Evolutionary conservation across 208 protist species (phyloP).

Genomic region (Trypanosoma lewisi): DNA sequence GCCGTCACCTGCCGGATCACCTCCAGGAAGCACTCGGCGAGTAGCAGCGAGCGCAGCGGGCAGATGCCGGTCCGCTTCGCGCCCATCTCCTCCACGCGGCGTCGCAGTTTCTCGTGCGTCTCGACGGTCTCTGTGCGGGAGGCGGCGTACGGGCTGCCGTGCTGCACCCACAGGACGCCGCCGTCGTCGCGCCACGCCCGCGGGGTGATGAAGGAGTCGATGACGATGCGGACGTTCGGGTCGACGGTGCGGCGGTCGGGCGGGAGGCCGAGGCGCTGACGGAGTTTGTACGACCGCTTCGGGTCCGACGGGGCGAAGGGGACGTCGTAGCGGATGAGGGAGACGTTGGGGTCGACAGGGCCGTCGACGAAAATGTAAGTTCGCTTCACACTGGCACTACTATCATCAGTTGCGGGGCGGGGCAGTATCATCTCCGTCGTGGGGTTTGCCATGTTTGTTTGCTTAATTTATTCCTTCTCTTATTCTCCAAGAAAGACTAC

Average conservation of each 20-base stretch:
- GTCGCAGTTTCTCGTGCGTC: slow-evolving; percentile 52
- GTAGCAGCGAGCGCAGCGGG: slow-evolving; percentile 67
- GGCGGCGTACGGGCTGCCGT: slow-evolving; percentile 66
- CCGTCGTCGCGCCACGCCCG: slow-evolving; percentile 63
- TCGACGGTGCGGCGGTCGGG: slow-evolving; percentile 40
- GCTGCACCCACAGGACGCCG: slow-evolving; percentile 78
- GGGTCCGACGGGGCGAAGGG: slow-evolving; percentile 69
- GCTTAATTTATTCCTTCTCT: background rate
- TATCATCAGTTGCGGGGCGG: background rate
- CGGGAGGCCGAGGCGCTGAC: slow-evolving; percentile 40
- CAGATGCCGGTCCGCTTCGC: slow-evolving; percentile 66
- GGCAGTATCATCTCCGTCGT: too few relatives aligned
- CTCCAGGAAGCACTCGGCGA: slow-evolving; percentile 86
- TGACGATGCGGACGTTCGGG: slow-evolving; percentile 76
- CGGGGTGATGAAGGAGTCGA: slow-evolving; percentile 84
- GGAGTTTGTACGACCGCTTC: slow-evolving; percentile 57
- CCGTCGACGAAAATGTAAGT: slow-evolving; percentile 71
- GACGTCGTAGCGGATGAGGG: slow-evolving; percentile 79
- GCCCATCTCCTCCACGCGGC: slow-evolving; percentile 31
- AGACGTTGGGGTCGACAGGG: slow-evolving; percentile 45
- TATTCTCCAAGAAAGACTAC: background rate
- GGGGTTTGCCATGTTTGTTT: too few relatives aligned
- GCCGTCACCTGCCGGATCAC: slow-evolving; percentile 81
- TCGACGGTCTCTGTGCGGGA: slow-evolving; percentile 74
- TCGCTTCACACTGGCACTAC: background rate